Evolutionary conservation across 257 asterid genomes (phyloP), one percentile per base, ranked within the genome.

Genomic region (Solanum pennellii): DNA sequence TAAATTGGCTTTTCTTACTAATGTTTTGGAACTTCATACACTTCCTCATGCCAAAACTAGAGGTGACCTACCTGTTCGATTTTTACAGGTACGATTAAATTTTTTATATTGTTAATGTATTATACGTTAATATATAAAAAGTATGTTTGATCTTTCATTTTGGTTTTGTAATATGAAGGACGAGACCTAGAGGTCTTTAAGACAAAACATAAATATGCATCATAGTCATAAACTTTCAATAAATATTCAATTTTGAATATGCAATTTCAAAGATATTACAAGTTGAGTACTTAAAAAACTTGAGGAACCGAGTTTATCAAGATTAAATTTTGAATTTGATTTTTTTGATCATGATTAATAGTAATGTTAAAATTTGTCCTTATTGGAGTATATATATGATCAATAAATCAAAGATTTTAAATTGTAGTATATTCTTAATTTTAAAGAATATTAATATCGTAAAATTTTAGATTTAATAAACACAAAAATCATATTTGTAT

Each of bases 41-140:
- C 88, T 84, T 72, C 94, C 96, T 5, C 91, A 91, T 88, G 96
- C 97, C 13, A 95, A 89, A 82, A 93, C 91, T 87, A 87, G 98
- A 86, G 98, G 98, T 59, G 94, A 93, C 83, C 94, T 95, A 23
- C 92, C 92, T 49, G 52, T 95, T 25, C 92, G 96, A 1, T 95
- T 93, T 86, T 88, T 95, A 4, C 82, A 93, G 96, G 98, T 94
- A 73, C 29, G 5, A 35, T 20, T 10, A 4, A 4, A 72, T 35
- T 18, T 0, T 72, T 35, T 35, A 72, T 1, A 69, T 3, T 7
- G 3, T 29, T 41, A 14, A 1, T 52, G 0, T 44, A 8, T 39
- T 47, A 47, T 47, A 14, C 16, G 1, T 3, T 1, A 14, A 18
- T 56, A 18, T 52, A 52, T 52, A 41, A 41, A 1, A 7, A 41